Percentiles rank a stretch among this genome's conserved stretches.
These are phyloP conservation scores for Coriaria nepalensis DNA, from an alignment of 306 rosid genomes.

Conservation along the genomic window DNA sequence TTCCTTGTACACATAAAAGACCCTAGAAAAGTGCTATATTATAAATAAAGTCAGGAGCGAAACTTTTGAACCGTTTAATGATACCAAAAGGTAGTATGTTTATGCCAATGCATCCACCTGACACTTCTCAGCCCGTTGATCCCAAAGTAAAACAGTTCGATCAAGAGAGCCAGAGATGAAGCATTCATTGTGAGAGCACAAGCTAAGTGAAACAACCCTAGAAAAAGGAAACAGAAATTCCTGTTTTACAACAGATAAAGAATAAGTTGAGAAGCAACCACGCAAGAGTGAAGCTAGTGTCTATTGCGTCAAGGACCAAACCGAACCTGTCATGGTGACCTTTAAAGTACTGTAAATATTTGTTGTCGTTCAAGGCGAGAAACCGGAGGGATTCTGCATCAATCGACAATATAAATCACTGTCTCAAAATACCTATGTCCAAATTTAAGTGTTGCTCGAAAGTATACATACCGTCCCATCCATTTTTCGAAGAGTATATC, in stretches of 20 bases:
- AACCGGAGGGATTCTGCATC: conserved; percentile 79
- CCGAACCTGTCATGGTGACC: conserved; percentile 93
- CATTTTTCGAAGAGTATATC: conserved; percentile 92
- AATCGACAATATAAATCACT: not conserved
- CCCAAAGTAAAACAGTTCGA: conserved; percentile 90
- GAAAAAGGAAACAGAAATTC: conserved; percentile 1
- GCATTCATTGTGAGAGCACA: conserved; percentile 73
- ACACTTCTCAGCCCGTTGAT: conserved; percentile 85
- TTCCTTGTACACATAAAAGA: conserved; percentile 85
- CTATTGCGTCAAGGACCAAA: not conserved
- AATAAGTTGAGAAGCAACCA: not conserved
- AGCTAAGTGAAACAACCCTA: conserved; percentile 91
- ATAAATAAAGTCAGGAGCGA: not conserved
- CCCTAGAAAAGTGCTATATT: conserved; percentile 30
- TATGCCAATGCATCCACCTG: conserved; percentile 43
- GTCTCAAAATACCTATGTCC: too few species aligned
- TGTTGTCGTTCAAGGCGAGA: conserved; percentile 82
- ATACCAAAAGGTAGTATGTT: conserved; percentile 7
- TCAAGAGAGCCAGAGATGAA: conserved; percentile 92
- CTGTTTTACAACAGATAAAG: not conserved
- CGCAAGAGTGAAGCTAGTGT: too few species aligned
- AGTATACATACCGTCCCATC: conserved; percentile 78
- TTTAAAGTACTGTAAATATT: conserved; percentile 88
- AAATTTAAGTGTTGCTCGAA: too few species aligned
- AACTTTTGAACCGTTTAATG: too few species aligned